Base-by-base conservation (phyloP, 495 filamentous ascomycete genomes). In the Lepraria neglecta region DNA sequence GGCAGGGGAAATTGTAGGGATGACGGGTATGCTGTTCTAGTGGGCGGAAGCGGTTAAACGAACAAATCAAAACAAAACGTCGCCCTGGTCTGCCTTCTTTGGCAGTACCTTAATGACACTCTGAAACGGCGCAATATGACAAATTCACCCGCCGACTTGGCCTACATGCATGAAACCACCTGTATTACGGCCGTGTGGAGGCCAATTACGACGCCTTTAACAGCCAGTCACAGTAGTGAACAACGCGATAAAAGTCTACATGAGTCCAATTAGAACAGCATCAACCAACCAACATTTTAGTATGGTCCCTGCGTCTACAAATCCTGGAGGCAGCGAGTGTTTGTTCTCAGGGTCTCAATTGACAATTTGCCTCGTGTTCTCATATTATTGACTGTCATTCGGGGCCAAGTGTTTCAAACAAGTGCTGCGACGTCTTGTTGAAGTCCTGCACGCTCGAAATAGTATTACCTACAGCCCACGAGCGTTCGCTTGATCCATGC, bases 101-200 rank as follows among this genome's bases (percentile, higher is more conserved):
- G 27, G 48, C 28, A 21, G 50, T 27, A 53, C 31, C 6, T 54
- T 54, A 35, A 54, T 10, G 51, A 14, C 51, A 4, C 17, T 31
- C 31, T 54, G 51, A 54, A 54, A 35, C 51, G 19, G 12, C 48
- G 3, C 30, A 51, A 51, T 52, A 31, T 52, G 28, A 31, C 48
- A 31, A 21, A 15, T 52, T 15, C 48, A 52, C 48, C 27, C 11
- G 5, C 14, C 27, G 11, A n/a, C 48, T n/a, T 31, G 28, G 48
- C 48, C 48, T 52, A 31, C 48, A 52, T 33, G 48, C 48, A 52
- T 33, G 28, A 52, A 52, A 52, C 48, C 48, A 17, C 3, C 48
- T 31, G 11, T 21, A 31, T 28, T 51, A 14, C 35, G 5, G 35
- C 35, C 35, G 9, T 38, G 35, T 11, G 35, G 9, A 10, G 35